A percentile compares a stretch with the other conserved stretches of the same genome.
phyloP scores from a whole-genome alignment of 2,329 filamentous ascomycete species.

The Pyrenophora graminea region DNA sequence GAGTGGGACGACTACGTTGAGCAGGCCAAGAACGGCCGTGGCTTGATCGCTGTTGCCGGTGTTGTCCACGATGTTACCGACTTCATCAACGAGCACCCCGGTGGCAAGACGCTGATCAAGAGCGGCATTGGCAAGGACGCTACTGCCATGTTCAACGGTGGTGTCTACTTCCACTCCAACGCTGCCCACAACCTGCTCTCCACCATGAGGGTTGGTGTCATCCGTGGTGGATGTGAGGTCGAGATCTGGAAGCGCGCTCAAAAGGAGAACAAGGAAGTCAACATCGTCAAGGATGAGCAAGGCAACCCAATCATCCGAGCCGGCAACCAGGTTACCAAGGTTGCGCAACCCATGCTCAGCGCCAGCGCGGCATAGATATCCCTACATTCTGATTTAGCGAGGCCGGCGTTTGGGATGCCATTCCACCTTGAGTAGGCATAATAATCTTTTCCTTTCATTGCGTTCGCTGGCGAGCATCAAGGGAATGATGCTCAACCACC shows the following conservation, averaged over 20 bases:
- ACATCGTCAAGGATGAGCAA: constrained; percentile 76
- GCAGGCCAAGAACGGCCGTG: constrained; percentile 49
- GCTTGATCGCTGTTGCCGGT: constrained; percentile 48
- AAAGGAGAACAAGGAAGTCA: constrained; percentile 68
- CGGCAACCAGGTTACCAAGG: constrained; percentile 82
- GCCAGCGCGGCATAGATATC: constrained; percentile 74
- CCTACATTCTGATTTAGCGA: constrained; percentile 28
- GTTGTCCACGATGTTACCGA: constrained; percentile 50
- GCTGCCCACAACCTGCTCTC: constrained; percentile 45
- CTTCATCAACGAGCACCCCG: constrained; percentile 51
- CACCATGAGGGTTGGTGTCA: constrained; percentile 42
- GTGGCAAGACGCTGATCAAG: constrained; percentile 50
- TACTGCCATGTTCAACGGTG: constrained; percentile 52
- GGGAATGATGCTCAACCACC: constrained; percentile 23
- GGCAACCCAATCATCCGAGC: constrained; percentile 85
- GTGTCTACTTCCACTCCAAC: constrained; percentile 51
- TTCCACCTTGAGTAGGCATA: constrained; percentile 26
- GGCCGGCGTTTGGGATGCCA: constrained; percentile 40
- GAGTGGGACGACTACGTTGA: constrained; percentile 53
- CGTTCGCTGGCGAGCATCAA: constrained; percentile 34
- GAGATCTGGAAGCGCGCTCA: constrained; percentile 53
- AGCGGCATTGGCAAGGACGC: constrained; percentile 51
- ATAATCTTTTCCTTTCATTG: constrained; percentile 33
- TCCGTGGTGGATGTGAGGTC: constrained; percentile 50
- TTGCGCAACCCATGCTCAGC: constrained; percentile 76